Percentiles rank a stretch among this genome's conserved stretches.
Conservation (phyloP, 2,329 filamentous ascomycete species). For the Colletotrichum coccodes region DNA sequence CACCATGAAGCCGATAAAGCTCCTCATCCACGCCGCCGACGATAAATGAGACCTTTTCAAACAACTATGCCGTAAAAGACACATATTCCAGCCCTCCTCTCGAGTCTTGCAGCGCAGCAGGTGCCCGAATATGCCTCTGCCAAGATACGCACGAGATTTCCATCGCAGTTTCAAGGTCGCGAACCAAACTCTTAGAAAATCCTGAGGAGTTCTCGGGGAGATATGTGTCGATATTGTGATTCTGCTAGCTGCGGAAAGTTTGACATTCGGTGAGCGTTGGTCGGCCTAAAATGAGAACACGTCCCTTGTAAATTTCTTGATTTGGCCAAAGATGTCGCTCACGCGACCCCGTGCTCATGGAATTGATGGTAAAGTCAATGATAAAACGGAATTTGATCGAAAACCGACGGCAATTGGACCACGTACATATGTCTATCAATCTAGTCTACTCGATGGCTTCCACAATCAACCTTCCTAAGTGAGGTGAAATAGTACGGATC, state of each 20-base stretch:
- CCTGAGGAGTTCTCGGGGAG: not conserved
- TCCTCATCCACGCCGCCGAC: not conserved
- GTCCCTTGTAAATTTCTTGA: not conserved
- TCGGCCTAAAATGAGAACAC: not conserved
- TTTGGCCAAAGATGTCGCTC: not conserved
- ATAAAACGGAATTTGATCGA: not conserved
- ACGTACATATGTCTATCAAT: too few species aligned
- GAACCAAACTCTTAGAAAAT: not conserved
- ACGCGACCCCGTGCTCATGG: not conserved
- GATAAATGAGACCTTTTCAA: not conserved
- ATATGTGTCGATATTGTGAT: not conserved
- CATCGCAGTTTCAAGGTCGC: not conserved
- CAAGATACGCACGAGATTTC: not conserved
- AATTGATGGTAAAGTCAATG: not conserved
- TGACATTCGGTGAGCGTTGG: not conserved
- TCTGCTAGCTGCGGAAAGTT: not conserved
- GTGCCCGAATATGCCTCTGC: not conserved
- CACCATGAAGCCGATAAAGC: constrained; percentile 3
- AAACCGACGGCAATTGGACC: too few species aligned
- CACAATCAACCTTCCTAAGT: not conserved
- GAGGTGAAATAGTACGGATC: not conserved
- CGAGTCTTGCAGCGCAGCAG: not conserved
- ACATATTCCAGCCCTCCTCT: not conserved
- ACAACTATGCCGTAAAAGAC: not conserved
- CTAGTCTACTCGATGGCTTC: not conserved